Evolutionary conservation across 2,329 filamentous ascomycete species (phyloP).

Genomic region (Nemania sp.): DNA sequence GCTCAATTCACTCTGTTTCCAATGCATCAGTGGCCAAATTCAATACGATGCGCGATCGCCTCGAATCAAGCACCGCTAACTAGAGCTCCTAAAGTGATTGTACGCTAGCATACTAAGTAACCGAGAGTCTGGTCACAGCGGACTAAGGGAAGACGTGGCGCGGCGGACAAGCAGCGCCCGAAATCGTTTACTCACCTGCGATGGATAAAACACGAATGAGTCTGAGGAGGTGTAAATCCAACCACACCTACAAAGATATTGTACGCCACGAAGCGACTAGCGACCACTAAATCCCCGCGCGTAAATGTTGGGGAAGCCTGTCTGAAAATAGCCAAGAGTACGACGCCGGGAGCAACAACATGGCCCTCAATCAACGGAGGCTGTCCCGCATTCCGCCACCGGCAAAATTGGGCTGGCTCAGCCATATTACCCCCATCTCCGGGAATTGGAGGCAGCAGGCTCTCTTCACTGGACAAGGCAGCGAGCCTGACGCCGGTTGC

Average conservation of each 20-base stretch:
- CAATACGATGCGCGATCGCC: background rate
- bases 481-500: background rate
- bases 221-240: background rate
- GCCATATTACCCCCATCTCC: conserved; percentile 34
- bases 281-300: background rate
- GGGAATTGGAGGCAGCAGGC: conserved; percentile 18
- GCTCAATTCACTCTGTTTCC: background rate
- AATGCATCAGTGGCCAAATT: background rate
- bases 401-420: conserved; percentile 34
- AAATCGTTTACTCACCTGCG: background rate
- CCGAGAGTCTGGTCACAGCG: background rate
- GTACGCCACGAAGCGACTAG: conserved; percentile 4
- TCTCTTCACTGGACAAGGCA: conserved; percentile 16
- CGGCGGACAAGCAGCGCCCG: conserved; percentile 26
- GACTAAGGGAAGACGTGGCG: conserved; percentile 18
- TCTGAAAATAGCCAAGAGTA: conserved; percentile 23
- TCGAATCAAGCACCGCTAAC: too few species aligned
- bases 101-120: background rate
- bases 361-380: conserved; percentile 10
- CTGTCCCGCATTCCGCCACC: conserved; percentile 28
- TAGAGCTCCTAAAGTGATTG: too few species aligned
- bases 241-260: background rate
- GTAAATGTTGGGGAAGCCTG: conserved; percentile 7
- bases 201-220: conserved; percentile 1
- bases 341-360: background rate